Conservation (phyloP, 345 rosid species). For the Corymbia maculata region DNA sequence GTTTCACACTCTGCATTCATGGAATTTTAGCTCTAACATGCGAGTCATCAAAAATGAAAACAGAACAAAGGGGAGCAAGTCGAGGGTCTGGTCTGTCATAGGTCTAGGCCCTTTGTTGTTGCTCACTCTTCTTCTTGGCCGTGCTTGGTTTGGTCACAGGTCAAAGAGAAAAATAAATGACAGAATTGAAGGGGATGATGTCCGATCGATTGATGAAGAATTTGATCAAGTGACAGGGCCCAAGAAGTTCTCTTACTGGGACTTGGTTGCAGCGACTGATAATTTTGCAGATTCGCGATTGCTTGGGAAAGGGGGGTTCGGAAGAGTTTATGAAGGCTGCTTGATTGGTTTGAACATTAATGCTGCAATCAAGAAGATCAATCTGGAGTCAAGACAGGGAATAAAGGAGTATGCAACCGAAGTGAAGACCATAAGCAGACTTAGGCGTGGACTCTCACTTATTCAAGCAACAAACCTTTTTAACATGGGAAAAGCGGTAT, state of each 20-base stretch:
- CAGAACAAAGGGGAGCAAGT: not conserved
- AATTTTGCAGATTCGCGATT: not conserved
- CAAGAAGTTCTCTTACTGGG: not conserved
- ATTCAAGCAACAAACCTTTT: rapidly evolving
- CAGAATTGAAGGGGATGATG: not conserved
- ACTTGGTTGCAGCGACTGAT: not conserved
- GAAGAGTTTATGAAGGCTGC: not conserved
- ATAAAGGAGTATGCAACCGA: not conserved
- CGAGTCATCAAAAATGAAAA: not conserved
- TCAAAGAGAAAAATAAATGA: not conserved
- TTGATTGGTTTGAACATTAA: not conserved
- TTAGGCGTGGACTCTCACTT: not conserved
- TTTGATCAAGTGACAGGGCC: not conserved
- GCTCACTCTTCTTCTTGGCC: not conserved
- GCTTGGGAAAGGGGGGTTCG: not conserved
- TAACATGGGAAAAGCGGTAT: not conserved
- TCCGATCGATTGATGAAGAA: not conserved
- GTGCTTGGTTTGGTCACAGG: not conserved
- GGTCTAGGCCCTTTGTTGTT: not conserved
- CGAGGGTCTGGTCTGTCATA: not conserved
- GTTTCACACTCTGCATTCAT: not conserved
- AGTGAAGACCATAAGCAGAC: not conserved
- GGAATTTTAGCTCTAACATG: conserved; percentile 4
- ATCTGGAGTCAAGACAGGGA: not conserved
- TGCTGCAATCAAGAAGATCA: not conserved